Conservation (phyloP, 108 stramenopile genomes). For the Phaeodactylum tricornutum region DNA sequence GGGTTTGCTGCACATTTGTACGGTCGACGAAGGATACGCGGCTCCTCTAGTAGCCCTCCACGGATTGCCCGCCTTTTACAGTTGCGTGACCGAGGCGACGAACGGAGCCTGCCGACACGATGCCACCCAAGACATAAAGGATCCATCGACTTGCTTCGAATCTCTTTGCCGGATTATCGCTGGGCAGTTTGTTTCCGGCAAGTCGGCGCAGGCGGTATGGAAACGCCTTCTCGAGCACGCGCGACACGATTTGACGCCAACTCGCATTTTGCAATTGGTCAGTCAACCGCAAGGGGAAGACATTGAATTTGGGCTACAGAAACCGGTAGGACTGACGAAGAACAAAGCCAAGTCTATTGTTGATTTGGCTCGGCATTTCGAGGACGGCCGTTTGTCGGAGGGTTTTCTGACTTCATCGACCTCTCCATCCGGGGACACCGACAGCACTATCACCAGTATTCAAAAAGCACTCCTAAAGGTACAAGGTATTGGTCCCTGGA, state of each 20-base stretch:
- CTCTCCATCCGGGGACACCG: neutral
- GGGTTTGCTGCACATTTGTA: conserved; percentile 16
- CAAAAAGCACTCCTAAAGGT: conserved; percentile 27
- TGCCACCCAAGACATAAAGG: conserved; percentile 3
- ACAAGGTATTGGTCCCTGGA: conserved; percentile 59
- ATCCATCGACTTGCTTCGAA: conserved; percentile 31
- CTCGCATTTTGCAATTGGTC: conserved; percentile 9
- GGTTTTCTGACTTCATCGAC: conserved; percentile 2
- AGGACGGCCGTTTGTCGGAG: conserved; percentile 20
- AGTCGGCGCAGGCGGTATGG: conserved; percentile 28
- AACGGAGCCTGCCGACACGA: conserved; percentile 12
- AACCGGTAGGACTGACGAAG: conserved; percentile 21
- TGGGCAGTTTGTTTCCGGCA: conserved; percentile 40
- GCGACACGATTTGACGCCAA: conserved; percentile 14
- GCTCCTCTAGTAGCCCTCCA: conserved; percentile 17
- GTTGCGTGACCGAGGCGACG: neutral
- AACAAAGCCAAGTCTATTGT: conserved; percentile 40
- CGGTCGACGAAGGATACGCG: conserved; percentile 12
- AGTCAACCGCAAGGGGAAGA: conserved; percentile 8
- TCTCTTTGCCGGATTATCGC: conserved; percentile 39
- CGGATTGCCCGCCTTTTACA: conserved; percentile 19
- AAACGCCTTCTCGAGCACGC: conserved; percentile 15
- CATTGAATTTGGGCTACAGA: conserved; percentile 16
- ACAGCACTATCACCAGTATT: conserved; percentile 6
- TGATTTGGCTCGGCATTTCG: conserved; percentile 24